These are phyloP conservation scores for Eutrema yunnanense DNA, from an alignment of 345 rosid genomes.

Conservation along the genomic window DNA sequence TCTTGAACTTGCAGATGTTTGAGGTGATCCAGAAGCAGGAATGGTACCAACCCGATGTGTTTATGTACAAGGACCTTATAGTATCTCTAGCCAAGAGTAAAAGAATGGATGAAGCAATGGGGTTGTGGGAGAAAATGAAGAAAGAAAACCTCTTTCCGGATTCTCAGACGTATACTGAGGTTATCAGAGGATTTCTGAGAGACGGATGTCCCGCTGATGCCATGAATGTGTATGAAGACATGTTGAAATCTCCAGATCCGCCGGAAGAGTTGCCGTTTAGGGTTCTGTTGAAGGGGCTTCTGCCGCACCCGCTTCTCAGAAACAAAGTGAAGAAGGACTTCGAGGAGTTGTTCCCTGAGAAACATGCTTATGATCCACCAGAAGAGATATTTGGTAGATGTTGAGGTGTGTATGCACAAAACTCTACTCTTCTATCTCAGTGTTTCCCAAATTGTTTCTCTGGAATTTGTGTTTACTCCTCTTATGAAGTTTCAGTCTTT, in stretches of 20 bases:
- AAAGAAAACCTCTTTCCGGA: conserved; percentile 75
- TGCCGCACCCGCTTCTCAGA: conserved; percentile 85
- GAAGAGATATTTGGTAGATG: conserved; percentile 79
- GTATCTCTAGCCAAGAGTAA: conserved; percentile 52
- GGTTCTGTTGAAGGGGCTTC: conserved; percentile 78
- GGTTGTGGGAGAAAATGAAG: conserved; percentile 71
- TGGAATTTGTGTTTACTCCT: background rate
- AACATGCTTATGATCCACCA: conserved; percentile 84
- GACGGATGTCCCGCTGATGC: conserved; percentile 91
- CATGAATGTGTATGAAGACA: conserved; percentile 90
- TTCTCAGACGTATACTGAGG: conserved; percentile 82
- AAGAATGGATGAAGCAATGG: conserved; percentile 81
- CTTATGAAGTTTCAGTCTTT: background rate
- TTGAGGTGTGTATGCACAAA: conserved; percentile 35
- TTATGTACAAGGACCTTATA: conserved; percentile 79
- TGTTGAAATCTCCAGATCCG: conserved; percentile 88
- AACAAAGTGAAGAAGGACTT: conserved; percentile 89
- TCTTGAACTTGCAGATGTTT: conserved; percentile 51
- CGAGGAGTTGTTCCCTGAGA: conserved; percentile 86
- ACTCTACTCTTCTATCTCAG: background rate
- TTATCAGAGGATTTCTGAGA: conserved; percentile 72
- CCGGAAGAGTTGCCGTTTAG: conserved; percentile 88
- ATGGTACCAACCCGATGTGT: conserved; percentile 81
- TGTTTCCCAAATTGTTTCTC: conserved; percentile 1
- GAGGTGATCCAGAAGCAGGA: conserved; percentile 69